These are phyloP conservation scores for Saturnispora kantuleensis DNA, from an alignment of 805 yeast species.

Conservation along the genomic window DNA sequence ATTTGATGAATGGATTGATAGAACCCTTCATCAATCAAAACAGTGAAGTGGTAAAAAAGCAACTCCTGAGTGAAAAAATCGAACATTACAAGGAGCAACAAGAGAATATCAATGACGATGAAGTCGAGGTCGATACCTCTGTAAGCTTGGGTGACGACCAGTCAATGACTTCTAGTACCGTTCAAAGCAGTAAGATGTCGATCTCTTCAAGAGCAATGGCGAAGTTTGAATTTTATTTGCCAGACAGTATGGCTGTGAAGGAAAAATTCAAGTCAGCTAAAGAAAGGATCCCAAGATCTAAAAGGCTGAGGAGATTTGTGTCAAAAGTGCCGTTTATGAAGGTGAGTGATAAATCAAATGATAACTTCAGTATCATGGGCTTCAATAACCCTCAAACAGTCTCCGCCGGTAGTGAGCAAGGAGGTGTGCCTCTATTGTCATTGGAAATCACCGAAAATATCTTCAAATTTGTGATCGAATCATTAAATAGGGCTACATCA, in stretches of 20 bases:
- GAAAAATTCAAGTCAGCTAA: constrained; percentile 12
- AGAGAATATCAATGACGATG: constrained; percentile 7
- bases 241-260: constrained; percentile 10
- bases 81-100: constrained; percentile 17
- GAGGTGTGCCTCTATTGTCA: constrained; percentile 20
- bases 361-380: constrained; percentile 7
- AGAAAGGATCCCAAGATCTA: constrained; percentile 12
- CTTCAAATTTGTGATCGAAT: constrained; percentile 63
- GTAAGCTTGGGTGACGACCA: not conserved
- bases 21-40: constrained; percentile 34
- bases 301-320: constrained; percentile 18
- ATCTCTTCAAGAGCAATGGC: constrained; percentile 5
- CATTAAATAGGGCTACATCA: constrained; percentile 69
- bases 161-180: not conserved
- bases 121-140: not conserved
- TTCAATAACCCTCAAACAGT: not conserved
- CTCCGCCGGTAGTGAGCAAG: constrained; percentile 6
- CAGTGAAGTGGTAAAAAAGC: constrained; percentile 29
- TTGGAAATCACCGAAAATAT: constrained; percentile 49
- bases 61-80: constrained; percentile 24
- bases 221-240: constrained; percentile 9
- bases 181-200: not conserved
- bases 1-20: constrained; percentile 36
- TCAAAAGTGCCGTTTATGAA: constrained; percentile 39
- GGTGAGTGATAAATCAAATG: constrained; percentile 30